Base-by-base conservation (phyloP, 805 yeast species). In the Saturnispora sanitii region DNA sequence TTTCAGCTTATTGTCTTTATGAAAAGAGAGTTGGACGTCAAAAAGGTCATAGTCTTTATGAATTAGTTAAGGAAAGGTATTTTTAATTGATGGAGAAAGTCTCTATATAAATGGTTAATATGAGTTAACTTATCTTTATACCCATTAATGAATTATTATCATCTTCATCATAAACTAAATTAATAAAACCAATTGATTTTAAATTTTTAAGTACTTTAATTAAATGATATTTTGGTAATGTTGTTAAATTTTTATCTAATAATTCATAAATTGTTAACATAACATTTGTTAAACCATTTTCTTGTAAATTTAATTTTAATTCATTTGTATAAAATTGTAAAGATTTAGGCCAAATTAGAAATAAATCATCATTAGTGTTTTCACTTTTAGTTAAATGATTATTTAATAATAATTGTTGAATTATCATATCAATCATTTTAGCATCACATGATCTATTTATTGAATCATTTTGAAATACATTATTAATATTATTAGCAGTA, bases 11-110 rank as follows among this genome's bases (percentile, higher is more conserved):
- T 55, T 78, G 72, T 47, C 60, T 77, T 8, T 77, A 78, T 48
- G 94, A 82, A 54, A 60, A 54, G 44, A 66, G 82, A 49, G 67
- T 67, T 1, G 74, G 72, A 2, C 66, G 83, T 48, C 67, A 68
- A 26, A 69, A 67, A 38, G 86, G 84, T 11, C 85, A 79, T 45
- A 58, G 70, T 2, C 58, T 82, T 51, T 68, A 71, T 46, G 82
- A 77, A 45, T 60, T 80, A n/a, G 21, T 39, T 11, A 39, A 33
- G 15, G 42, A 39, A 22, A 37, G 28, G 25, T 34, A 39, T 32
- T 49, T 45, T 33, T 33, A 35, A 23, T 28, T 23, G 25, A 17
- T 17, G n/a, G n/a, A n/a, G n/a, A n/a, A n/a, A n/a, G n/a, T n/a
- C n/a, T n/a, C n/a, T n/a, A n/a, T n/a, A n/a, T n/a, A n/a, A n/a